Percentiles rank a stretch among this genome's conserved stretches.
Conservation (phyloP, 176 grass and related monocot genomes). For the Oryza rufipogon region DNA sequence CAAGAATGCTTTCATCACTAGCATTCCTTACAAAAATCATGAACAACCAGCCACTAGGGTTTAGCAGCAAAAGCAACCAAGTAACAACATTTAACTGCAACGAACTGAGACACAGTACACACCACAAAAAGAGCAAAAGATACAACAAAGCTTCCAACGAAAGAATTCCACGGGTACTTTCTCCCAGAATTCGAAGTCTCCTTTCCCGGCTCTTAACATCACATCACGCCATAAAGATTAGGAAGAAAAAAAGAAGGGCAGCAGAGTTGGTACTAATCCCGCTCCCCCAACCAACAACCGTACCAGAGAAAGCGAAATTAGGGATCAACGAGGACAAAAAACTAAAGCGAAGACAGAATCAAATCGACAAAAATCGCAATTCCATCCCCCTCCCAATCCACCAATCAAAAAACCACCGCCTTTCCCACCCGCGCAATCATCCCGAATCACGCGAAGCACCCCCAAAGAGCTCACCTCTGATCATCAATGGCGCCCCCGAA, state of each 20-base stretch:
- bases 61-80: slow-evolving; percentile 25
- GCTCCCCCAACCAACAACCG: background rate
- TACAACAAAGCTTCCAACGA: slow-evolving; percentile 33
- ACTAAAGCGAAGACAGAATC: slow-evolving; percentile 5
- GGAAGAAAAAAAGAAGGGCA: background rate
- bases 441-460: background rate
- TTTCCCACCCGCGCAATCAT: background rate
- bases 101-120: slow-evolving; percentile 24
- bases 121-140: slow-evolving; percentile 34
- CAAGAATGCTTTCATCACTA: background rate
- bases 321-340: slow-evolving; percentile 28
- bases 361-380: slow-evolving; percentile 14
- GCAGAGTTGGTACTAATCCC: slow-evolving; percentile 7
- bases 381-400: background rate
- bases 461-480: slow-evolving; percentile 48
- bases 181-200: slow-evolving; percentile 41
- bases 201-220: slow-evolving; percentile 26
- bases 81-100: slow-evolving; percentile 15
- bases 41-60: slow-evolving; percentile 32
- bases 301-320: slow-evolving; percentile 39
- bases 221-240: slow-evolving; percentile 27
- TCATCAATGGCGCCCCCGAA: slow-evolving; percentile 57
- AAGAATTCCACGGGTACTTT: slow-evolving; percentile 36
- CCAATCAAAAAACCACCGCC: background rate
- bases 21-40: background rate